A percentile compares a stretch with the other conserved stretches of the same genome.
These are phyloP conservation scores for Mrakia blollopis DNA, from an alignment of 768 basidiomycete genomes.

Conservation along the genomic window DNA sequence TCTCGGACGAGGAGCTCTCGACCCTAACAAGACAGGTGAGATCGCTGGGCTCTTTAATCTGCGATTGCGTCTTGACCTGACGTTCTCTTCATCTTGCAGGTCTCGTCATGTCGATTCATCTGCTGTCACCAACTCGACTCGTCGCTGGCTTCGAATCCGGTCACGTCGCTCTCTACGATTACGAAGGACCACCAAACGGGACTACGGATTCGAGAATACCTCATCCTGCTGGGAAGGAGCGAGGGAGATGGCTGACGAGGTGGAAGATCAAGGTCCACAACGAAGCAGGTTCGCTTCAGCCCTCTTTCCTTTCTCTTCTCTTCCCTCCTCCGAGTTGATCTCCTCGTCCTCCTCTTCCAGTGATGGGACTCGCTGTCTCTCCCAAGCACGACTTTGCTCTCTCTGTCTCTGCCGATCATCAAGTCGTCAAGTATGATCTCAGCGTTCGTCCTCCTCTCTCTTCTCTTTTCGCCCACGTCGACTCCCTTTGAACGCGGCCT, in stretches of 20 bases:
- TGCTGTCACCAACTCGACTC: constrained; percentile 54
- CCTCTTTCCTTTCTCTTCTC: background rate
- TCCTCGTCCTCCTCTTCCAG: constrained; percentile 17
- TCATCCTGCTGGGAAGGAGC: constrained; percentile 27
- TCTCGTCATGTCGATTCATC: constrained; percentile 81
- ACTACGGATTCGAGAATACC: constrained; percentile 31
- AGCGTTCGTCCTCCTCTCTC: constrained; percentile 8
- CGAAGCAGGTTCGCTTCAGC: constrained; percentile 46
- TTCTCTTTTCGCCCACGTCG: too few relatives aligned
- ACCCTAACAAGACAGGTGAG: constrained; percentile 57
- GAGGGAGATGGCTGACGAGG: constrained; percentile 40
- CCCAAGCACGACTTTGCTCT: constrained; percentile 31
- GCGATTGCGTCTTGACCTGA: background rate
- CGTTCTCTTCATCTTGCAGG: constrained; percentile 49
- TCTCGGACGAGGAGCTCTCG: constrained; percentile 39
- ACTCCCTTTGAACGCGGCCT: background rate
- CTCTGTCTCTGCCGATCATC: constrained; percentile 38
- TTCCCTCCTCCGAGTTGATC: background rate
- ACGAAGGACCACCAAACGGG: constrained; percentile 9
- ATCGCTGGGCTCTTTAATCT: background rate
- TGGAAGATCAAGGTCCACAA: constrained; percentile 46
- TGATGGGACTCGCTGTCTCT: constrained; percentile 36
- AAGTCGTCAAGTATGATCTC: constrained; percentile 36
- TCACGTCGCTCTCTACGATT: constrained; percentile 57
- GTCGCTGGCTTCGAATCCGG: constrained; percentile 82